These are phyloP conservation scores for Hansfordia pulvinata DNA, from an alignment of 2,329 filamentous ascomycete genomes.

Conservation along the genomic window DNA sequence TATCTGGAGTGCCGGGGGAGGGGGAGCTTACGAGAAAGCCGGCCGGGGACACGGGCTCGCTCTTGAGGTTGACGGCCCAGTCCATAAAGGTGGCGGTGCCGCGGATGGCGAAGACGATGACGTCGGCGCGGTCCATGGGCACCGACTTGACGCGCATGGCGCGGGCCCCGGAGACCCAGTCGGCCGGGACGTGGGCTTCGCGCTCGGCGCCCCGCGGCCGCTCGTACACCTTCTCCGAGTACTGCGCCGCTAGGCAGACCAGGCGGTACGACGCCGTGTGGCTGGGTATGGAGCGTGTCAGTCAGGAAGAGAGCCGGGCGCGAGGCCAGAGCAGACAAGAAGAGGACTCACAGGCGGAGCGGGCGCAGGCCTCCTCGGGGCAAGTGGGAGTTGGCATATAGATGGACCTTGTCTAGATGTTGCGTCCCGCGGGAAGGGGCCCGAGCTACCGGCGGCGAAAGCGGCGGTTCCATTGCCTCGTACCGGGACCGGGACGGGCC, in stretches of 20 bases:
- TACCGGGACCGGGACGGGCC: too few relatives aligned
- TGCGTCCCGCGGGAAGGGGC: too few relatives aligned
- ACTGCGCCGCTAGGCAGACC: slow-evolving; percentile 65
- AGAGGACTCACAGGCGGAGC: slow-evolving; percentile 44
- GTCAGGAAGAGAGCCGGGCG: slow-evolving; percentile 2
- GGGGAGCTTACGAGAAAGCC: slow-evolving; percentile 44
- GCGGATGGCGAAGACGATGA: slow-evolving; percentile 72
- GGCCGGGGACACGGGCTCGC: slow-evolving; percentile 47
- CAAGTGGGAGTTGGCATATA: slow-evolving; percentile 66
- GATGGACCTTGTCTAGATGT: slow-evolving; percentile 72
- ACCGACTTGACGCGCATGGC: slow-evolving; percentile 77
- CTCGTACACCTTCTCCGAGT: slow-evolving; percentile 62
- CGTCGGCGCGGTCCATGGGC: slow-evolving; percentile 62
- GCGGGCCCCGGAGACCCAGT: slow-evolving; percentile 64
- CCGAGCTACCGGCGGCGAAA: too few relatives aligned
- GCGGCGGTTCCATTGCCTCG: too few relatives aligned
- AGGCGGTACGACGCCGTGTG: slow-evolving; percentile 66
- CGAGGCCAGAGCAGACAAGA: not conserved
- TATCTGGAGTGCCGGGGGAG: not conserved
- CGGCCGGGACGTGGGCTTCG: slow-evolving; percentile 55
- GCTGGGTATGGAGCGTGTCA: slow-evolving; percentile 20
- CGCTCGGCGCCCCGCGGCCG: slow-evolving; percentile 47
- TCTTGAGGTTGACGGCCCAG: slow-evolving; percentile 73
- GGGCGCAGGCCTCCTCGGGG: slow-evolving; percentile 52
- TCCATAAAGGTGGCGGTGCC: slow-evolving; percentile 72